Conservation (phyloP, 352 stramenopile species). For the Pythium chondricola region DNA sequence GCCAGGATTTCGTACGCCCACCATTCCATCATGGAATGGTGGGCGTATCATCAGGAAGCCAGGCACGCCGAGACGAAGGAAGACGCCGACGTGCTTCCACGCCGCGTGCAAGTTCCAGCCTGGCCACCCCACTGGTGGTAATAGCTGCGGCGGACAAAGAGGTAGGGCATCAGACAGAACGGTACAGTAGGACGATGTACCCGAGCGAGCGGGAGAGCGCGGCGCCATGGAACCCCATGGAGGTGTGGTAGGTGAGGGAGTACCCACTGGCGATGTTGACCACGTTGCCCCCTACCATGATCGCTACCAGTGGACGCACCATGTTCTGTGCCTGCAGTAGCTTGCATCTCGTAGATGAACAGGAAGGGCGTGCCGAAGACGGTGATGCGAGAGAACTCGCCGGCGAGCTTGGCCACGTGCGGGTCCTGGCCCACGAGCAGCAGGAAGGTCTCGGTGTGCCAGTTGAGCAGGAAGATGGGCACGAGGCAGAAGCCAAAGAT, state of each 20-base stretch:
- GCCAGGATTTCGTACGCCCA: constrained; percentile 73
- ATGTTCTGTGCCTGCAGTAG: constrained; percentile 71
- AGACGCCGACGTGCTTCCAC: constrained; percentile 36
- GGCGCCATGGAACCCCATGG: constrained; percentile 65
- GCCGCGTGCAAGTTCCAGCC: constrained; percentile 40
- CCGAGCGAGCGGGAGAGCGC: constrained; percentile 55
- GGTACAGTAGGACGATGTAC: constrained; percentile 42
- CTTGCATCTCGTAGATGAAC: constrained; percentile 76
- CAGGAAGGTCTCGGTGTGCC: constrained; percentile 50
- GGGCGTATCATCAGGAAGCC: constrained; percentile 56
- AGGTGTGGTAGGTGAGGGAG: constrained; percentile 62
- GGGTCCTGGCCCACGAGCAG: constrained; percentile 43
- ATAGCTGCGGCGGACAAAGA: constrained; percentile 30
- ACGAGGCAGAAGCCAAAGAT: constrained; percentile 37
- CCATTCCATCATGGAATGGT: constrained; percentile 76
- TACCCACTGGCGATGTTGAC: constrained; percentile 67
- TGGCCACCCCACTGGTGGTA: constrained; percentile 34
- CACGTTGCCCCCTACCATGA: constrained; percentile 44
- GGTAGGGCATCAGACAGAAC: constrained; percentile 45
- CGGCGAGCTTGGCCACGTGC: constrained; percentile 42
- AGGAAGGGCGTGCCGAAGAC: constrained; percentile 72
- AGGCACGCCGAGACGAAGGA: constrained; percentile 43
- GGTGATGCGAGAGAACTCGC: constrained; percentile 49
- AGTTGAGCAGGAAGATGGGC: constrained; percentile 55
- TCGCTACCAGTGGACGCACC: constrained; percentile 48